Evolutionary conservation across 148 eudicot species (phyloP), one percentile per base, ranked within the genome.

Genomic region (Silene uniflora): DNA sequence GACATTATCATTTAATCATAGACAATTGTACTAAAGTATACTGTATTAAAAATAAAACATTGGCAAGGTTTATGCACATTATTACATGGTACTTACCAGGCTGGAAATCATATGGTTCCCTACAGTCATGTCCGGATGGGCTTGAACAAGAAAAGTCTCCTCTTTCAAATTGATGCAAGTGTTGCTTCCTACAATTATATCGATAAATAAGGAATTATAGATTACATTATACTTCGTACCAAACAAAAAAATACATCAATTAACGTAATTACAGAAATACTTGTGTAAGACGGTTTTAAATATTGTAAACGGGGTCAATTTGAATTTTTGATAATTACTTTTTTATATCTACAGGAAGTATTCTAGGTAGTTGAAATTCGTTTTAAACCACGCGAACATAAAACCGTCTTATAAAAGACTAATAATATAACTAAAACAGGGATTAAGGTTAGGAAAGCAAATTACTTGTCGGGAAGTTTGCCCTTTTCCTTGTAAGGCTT

Each of bases 401-500:
- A 39, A 39, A 21, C 65, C 46, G 52, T 60, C n/a, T 18, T 0
- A 35, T 21, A 65, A 25, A 71, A 73, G n/a, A 29, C 49, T 35
- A 35, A 18, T n/a, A 56, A 14, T 0, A 25, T 23, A 76, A 72
- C 10, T 52, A 67, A 19, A 19, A n/a, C 6, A 9, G 6, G 16
- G 60, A n/a, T 47, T 7, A 7, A 67, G 29, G 42, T 1, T 2
- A 21, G 7, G 65, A 66, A 54, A 59, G 54, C 7, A 12, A 72
- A 59, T 62, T 81, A 87, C 93, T 88, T 94, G 81, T 90, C 96
- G 10, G 84, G 90, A 46, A 90, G 71, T 82, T 91, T 94, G 47
- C 97, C 95, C 78, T 94, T 94, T 87, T 94, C 98, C 85, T 91
- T 94, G 86, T 94, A 94, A 35, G 98, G 97, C 82, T 94, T 94